Evolutionary conservation across 768 basidiomycete genomes (phyloP).

Genomic region (Kwoniella pini): DNA sequence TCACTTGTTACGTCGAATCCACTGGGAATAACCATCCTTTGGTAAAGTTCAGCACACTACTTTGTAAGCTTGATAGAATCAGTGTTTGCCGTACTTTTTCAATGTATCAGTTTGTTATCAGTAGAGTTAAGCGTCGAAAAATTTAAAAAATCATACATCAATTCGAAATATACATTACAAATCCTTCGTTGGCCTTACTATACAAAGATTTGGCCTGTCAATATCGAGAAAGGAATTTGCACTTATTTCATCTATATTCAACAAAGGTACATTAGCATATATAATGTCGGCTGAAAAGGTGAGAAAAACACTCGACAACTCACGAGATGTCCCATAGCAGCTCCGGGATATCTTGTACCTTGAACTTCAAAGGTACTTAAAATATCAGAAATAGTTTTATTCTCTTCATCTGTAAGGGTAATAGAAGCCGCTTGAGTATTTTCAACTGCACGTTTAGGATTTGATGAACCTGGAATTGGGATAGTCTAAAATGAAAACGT

Average conservation of each 20-base stretch:
- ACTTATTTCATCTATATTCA: neutral
- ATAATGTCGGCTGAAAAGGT: neutral
- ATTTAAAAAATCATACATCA: no score
- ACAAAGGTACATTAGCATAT: neutral
- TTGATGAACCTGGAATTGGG: constrained; percentile 60
- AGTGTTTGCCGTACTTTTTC: no score
- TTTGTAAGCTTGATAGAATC: no score
- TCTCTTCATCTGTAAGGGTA: constrained; percentile 57
- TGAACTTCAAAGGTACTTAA: constrained; percentile 32
- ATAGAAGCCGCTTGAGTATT: constrained; percentile 59
- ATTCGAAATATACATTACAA: no score
- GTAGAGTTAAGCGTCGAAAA: no score
- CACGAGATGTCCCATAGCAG: constrained; percentile 11
- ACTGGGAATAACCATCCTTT: no score
- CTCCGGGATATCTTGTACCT: constrained; percentile 37
- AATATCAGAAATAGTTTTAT: constrained; percentile 56
- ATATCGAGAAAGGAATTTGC: no score
- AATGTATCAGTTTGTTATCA: no score
- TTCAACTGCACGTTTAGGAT: constrained; percentile 58
- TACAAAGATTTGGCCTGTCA: no score
- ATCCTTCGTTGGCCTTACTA: no score
- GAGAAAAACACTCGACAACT: neutral
- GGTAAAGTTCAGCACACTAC: no score
- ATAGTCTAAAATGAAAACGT: constrained; percentile 54
- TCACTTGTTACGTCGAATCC: no score